Evolutionary conservation across 352 stramenopile species (phyloP).

Genomic region (Phytopythium boreale): DNA sequence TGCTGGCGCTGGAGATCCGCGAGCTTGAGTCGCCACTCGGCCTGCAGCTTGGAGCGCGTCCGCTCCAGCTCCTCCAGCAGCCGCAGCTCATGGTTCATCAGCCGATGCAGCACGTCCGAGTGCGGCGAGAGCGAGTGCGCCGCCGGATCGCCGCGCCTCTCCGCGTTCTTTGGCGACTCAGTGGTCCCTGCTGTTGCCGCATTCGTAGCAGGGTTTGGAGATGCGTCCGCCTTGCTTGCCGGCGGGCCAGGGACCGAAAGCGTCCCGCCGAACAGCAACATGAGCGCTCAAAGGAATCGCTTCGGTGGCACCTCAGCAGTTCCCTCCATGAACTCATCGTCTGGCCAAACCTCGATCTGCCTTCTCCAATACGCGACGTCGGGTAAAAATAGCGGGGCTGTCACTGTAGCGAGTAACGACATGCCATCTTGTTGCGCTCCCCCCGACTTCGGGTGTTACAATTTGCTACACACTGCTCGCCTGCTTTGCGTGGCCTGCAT

Average conservation of each 20-base stretch:
- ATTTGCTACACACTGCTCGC: neutral
- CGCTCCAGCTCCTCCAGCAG: conserved; percentile 77
- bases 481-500: neutral
- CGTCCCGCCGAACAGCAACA: conserved; percentile 72
- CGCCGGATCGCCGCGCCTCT: neutral
- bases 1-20: conserved; percentile 45
- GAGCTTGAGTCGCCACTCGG: conserved; percentile 68
- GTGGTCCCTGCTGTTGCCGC: neutral
- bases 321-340: too few relatives aligned
- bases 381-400: neutral
- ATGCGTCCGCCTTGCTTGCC: conserved; percentile 3
- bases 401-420: neutral
- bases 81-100: conserved; percentile 77
- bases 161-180: neutral
- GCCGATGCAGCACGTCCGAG: conserved; percentile 59
- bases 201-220: neutral
- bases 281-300: conserved; percentile 9
- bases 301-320: neutral
- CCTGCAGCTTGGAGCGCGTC: conserved; percentile 60
- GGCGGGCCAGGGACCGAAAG: conserved; percentile 24
- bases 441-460: neutral
- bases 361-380: neutral
- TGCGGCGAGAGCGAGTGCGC: conserved; percentile 31
- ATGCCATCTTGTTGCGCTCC: conserved; percentile 1
- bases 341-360: too few relatives aligned